Conservation (phyloP, 345 rosid species). For the Lepidium africanum region DNA sequence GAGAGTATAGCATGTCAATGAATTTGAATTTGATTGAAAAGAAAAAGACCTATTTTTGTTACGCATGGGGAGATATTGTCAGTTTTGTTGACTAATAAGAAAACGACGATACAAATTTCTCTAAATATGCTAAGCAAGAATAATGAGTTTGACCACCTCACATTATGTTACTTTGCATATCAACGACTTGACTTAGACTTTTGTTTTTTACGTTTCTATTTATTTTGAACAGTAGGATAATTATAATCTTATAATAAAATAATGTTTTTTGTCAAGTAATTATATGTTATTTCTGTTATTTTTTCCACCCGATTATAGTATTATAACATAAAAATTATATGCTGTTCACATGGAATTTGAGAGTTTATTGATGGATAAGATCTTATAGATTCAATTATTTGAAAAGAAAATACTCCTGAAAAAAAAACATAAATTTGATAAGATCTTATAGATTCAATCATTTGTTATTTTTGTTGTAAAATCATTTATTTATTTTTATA, state of each 20-base stretch:
- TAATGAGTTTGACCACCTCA: neutral
- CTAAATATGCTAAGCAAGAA: neutral
- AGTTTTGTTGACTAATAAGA: neutral
- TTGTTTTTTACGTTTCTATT: neutral
- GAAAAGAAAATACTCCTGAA: too few relatives aligned
- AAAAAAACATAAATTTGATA: too few relatives aligned
- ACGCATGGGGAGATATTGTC: neutral
- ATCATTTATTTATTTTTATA: neutral
- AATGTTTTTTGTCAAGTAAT: too few relatives aligned
- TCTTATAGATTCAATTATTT: too few relatives aligned
- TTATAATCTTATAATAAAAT: neutral
- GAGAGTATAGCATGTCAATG: neutral
- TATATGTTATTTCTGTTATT: too few relatives aligned
- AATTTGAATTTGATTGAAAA: constrained; percentile 5
- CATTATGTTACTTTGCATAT: neutral
- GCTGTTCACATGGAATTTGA: too few relatives aligned
- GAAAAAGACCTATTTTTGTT: too few relatives aligned
- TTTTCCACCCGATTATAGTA: too few relatives aligned
- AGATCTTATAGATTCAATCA: too few relatives aligned
- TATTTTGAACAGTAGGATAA: neutral
- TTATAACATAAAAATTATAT: too few relatives aligned
- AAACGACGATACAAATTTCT: neutral
- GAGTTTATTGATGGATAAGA: too few relatives aligned
- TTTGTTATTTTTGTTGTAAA: too few relatives aligned
- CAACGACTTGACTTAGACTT: neutral